Percentiles rank a stretch among this genome's conserved stretches.
phyloP scores from a whole-genome alignment of 2,329 filamentous ascomycete species.

The Penicillium sp. region DNA sequence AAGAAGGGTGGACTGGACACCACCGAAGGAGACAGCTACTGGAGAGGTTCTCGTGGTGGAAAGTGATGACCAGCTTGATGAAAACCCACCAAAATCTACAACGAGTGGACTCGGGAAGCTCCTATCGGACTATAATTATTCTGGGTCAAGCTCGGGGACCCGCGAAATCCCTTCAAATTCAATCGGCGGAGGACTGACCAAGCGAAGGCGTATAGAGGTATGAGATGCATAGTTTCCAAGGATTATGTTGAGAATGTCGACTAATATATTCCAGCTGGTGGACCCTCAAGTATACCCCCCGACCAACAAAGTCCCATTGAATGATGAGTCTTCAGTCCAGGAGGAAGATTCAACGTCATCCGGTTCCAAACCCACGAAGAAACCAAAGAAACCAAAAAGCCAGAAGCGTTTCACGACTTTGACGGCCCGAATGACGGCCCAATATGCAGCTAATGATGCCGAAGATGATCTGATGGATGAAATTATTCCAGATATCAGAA shows the following conservation, averaged over 20 bases:
- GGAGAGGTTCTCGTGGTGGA: slow-evolving; percentile 23
- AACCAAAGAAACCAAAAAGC: slow-evolving; percentile 50
- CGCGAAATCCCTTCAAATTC: slow-evolving; percentile 12
- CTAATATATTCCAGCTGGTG: slow-evolving; percentile 24
- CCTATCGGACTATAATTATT: slow-evolving; percentile 44
- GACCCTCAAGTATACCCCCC: slow-evolving; percentile 19
- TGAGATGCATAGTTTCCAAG: background rate
- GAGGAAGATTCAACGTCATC: slow-evolving; percentile 14
- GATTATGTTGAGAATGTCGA: background rate
- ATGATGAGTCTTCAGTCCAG: slow-evolving; percentile 13
- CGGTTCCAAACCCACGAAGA: slow-evolving; percentile 16
- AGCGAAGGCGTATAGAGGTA: slow-evolving; percentile 41
- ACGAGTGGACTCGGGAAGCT: slow-evolving; percentile 33
- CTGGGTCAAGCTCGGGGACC: slow-evolving; percentile 16
- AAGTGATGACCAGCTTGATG: slow-evolving; percentile 2
- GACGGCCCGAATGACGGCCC: slow-evolving; percentile 72
- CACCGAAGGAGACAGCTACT: slow-evolving; percentile 48
- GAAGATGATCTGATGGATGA: slow-evolving; percentile 13
- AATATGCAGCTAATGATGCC: slow-evolving; percentile 53
- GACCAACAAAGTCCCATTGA: slow-evolving; percentile 10
- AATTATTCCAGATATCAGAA: slow-evolving; percentile 9
- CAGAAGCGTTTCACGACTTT: slow-evolving; percentile 72
- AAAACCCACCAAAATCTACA: background rate
- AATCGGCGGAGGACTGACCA: slow-evolving; percentile 31
- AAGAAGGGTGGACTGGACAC: slow-evolving; percentile 67